Evolutionary conservation across 2,329 filamentous ascomycete species (phyloP).

Genomic region (Periconia sp.): DNA sequence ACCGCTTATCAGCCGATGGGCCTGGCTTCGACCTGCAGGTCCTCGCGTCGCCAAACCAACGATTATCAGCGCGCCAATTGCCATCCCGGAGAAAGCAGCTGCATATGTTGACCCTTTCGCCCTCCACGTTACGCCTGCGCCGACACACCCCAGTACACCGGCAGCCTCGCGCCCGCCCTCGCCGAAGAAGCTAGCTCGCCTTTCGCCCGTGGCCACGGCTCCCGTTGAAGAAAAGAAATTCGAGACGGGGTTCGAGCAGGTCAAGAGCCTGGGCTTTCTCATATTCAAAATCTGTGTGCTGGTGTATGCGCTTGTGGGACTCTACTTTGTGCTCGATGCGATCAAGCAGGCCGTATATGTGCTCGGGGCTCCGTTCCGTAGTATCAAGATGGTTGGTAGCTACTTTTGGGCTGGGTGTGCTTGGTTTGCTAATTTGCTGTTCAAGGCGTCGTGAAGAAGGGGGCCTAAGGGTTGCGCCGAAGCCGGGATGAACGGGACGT

Average conservation of each 20-base stretch:
- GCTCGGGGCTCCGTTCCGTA: conserved; percentile 30
- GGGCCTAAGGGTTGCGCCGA: conserved; percentile 1
- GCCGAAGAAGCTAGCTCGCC: conserved; percentile 14
- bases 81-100: not conserved
- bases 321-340: conserved; percentile 38
- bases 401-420: conserved; percentile 16
- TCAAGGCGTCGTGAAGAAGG: conserved; percentile 7
- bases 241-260: conserved; percentile 30
- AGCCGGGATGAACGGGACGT: no score
- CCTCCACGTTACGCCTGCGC: conserved; percentile 13
- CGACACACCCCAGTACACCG: conserved; percentile 13
- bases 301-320: conserved; percentile 29
- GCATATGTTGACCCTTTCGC: conserved; percentile 26
- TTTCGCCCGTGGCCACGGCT: not conserved
- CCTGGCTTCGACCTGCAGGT: conserved; percentile 28
- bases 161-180: conserved; percentile 14
- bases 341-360: conserved; percentile 27
- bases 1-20: conserved; percentile 24
- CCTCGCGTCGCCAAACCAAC: conserved; percentile 23
- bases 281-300: conserved; percentile 25
- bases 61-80: conserved; percentile 4
- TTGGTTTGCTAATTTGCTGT: conserved; percentile 2
- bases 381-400: conserved; percentile 11
- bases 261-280: conserved; percentile 18
- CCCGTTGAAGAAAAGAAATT: conserved; percentile 16